Evolutionary conservation across 2,329 filamentous ascomycete species (phyloP).

Genomic region (Plenodomus biglobosus): DNA sequence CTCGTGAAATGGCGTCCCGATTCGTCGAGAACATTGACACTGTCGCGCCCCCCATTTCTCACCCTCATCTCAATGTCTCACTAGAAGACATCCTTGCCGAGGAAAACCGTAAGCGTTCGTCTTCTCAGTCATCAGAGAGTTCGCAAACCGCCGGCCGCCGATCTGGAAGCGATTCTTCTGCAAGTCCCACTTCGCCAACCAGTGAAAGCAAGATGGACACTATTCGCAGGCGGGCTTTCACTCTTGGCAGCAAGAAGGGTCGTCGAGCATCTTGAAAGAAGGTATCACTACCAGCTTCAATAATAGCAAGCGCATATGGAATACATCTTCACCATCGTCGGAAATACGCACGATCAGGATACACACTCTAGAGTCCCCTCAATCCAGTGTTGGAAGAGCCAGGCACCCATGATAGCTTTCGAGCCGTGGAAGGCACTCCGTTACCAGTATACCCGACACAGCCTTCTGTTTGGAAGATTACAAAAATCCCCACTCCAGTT

Average conservation of each 20-base stretch:
- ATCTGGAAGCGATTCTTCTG: conserved; percentile 25
- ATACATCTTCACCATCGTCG: background rate
- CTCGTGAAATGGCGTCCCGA: conserved; percentile 38
- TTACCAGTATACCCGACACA: background rate
- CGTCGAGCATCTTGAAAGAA: conserved; percentile 16
- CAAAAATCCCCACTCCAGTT: background rate
- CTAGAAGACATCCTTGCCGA: conserved; percentile 45
- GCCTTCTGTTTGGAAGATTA: background rate
- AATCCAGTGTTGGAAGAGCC: conserved; percentile 39
- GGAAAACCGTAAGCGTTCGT: conserved; percentile 38
- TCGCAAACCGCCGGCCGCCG: conserved; percentile 21
- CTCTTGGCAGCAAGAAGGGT: conserved; percentile 39
- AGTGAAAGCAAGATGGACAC: conserved; percentile 30
- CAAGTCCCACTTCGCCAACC: conserved; percentile 30
- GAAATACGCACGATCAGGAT: background rate
- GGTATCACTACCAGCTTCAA: background rate
- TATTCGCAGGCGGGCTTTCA: conserved; percentile 30
- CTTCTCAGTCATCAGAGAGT: conserved; percentile 35
- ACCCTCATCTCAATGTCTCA: conserved; percentile 45
- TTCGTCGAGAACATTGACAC: conserved; percentile 45
- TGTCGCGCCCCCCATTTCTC: conserved; percentile 36
- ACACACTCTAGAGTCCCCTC: conserved; percentile 6
- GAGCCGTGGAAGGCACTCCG: background rate
- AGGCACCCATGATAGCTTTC: background rate
- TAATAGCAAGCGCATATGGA: background rate